These are phyloP conservation scores for Exophiala phaeomuriformis DNA, from an alignment of 2,329 filamentous ascomycete species.

Conservation along the genomic window DNA sequence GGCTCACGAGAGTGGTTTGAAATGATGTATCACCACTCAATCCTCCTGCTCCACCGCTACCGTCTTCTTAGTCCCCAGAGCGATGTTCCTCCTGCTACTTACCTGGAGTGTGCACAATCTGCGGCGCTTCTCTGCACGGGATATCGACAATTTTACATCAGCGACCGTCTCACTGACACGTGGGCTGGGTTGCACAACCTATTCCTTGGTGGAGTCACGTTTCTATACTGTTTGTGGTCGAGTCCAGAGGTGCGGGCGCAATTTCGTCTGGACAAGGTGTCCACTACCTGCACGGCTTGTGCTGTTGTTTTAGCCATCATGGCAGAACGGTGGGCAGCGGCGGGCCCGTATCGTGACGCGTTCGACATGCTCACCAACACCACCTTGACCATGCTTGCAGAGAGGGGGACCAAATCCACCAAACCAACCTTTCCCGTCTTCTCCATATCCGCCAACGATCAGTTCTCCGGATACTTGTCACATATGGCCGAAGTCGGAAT, in stretches of 20 bases:
- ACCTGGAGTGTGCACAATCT: constrained; percentile 7
- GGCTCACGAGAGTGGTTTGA: constrained; percentile 36
- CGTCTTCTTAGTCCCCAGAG: neutral
- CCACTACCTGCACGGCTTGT: constrained; percentile 6
- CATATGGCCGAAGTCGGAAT: constrained; percentile 11
- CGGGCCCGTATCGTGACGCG: constrained; percentile 10
- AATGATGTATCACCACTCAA: constrained; percentile 36
- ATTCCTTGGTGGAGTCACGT: constrained; percentile 14
- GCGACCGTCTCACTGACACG: constrained; percentile 6
- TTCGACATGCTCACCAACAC: constrained; percentile 10
- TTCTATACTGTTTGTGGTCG: constrained; percentile 15
- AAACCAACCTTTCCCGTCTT: constrained; percentile 5
- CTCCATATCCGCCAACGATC: neutral
- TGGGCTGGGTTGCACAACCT: constrained; percentile 14
- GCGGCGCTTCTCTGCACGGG: constrained; percentile 2
- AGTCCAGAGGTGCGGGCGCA: neutral
- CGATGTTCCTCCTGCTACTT: neutral
- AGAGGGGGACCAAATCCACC: neutral
- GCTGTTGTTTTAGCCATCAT: constrained; percentile 12
- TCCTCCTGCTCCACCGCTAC: constrained; percentile 35
- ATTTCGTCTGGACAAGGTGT: constrained; percentile 4
- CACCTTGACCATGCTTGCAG: constrained; percentile 7
- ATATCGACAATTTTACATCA: constrained; percentile 7
- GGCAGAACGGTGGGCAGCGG: constrained; percentile 12
- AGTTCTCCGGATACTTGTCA: constrained; percentile 10